Conservation (phyloP, 345 rosid genomes). For the Jatropha curcas region DNA sequence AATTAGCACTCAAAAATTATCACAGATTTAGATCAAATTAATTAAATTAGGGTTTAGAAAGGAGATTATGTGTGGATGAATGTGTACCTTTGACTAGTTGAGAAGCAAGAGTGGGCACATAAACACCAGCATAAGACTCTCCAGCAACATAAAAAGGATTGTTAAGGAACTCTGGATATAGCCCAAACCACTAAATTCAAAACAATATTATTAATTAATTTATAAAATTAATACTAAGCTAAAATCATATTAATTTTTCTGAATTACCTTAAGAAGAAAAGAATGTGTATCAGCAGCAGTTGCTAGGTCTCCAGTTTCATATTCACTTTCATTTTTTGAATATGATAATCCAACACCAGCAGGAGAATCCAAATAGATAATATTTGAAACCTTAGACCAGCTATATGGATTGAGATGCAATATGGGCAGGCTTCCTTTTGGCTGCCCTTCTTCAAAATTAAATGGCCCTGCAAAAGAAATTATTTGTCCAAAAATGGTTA, state of each 20-base stretch:
- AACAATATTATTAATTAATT: not conserved
- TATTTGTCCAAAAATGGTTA: no score
- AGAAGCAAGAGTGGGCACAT: constrained; percentile 43
- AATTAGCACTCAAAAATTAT: no score
- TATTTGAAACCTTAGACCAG: constrained; percentile 62
- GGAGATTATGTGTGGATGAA: no score
- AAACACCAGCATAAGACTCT: constrained; percentile 53
- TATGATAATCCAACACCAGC: constrained; percentile 60
- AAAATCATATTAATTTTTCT: no score
- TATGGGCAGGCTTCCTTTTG: constrained; percentile 31
- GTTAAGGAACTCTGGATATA: constrained; percentile 39
- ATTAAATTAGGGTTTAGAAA: not conserved
- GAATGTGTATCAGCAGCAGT: constrained; percentile 49
- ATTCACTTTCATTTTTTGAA: constrained; percentile 28
- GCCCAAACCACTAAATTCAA: constrained; percentile 40
- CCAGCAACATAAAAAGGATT: constrained; percentile 50
- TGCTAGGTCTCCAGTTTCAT: constrained; percentile 37
- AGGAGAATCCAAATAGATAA: constrained; percentile 63
- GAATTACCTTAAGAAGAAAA: constrained; percentile 54
- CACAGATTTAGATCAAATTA: not conserved
- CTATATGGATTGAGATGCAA: constrained; percentile 51
- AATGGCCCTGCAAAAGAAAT: constrained; percentile 49
- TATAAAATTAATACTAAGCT: no score
- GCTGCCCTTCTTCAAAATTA: constrained; percentile 35
- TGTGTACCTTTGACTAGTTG: constrained; percentile 30